Evolutionary conservation across 2,329 filamentous ascomycete genomes (phyloP).

Genomic region (Dothideomycetes sp.): DNA sequence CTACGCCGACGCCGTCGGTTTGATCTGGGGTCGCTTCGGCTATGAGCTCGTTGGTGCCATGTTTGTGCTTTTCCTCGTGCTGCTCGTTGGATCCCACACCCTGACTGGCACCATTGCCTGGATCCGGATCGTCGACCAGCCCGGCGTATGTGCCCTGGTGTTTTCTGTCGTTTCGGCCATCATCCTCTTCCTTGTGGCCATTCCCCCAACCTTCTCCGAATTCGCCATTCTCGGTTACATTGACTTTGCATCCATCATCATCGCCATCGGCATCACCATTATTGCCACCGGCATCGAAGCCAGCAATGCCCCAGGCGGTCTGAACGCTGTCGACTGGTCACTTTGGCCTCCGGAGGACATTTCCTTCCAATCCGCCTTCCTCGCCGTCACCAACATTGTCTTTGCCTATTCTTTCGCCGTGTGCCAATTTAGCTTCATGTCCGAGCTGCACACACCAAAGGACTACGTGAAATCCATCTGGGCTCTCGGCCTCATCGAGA

Average conservation of each 20-base stretch:
- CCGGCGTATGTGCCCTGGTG: conserved; percentile 28
- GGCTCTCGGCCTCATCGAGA: conserved; percentile 53
- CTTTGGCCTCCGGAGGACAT: conserved; percentile 23
- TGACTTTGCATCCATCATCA: conserved; percentile 25
- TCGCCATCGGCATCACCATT: conserved; percentile 24
- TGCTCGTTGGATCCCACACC: conserved; percentile 33
- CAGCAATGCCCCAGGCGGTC: conserved; percentile 16
- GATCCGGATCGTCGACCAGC: conserved; percentile 28
- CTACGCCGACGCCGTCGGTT: conserved; percentile 32
- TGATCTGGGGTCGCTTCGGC: conserved; percentile 31
- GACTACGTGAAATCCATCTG: conserved; percentile 49
- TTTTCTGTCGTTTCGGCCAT: conserved; percentile 33
- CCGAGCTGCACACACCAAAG: conserved; percentile 53
- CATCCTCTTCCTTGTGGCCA: conserved; percentile 22
- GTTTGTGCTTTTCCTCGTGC: conserved; percentile 31
- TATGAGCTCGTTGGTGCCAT: conserved; percentile 32
- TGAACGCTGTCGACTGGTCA: conserved; percentile 21
- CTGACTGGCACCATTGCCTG: conserved; percentile 36
- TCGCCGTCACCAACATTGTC: conserved; percentile 58
- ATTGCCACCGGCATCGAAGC: conserved; percentile 23
- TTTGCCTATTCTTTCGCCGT: conserved; percentile 48
- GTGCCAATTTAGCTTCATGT: conserved; percentile 58
- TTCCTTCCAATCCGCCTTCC: conserved; percentile 46
- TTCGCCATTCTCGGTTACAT: conserved; percentile 25
- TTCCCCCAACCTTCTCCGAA: conserved; percentile 25